Evolutionary conservation across 2,329 filamentous ascomycete genomes (phyloP).

Genomic region (Cordyceps fumosorosea): DNA sequence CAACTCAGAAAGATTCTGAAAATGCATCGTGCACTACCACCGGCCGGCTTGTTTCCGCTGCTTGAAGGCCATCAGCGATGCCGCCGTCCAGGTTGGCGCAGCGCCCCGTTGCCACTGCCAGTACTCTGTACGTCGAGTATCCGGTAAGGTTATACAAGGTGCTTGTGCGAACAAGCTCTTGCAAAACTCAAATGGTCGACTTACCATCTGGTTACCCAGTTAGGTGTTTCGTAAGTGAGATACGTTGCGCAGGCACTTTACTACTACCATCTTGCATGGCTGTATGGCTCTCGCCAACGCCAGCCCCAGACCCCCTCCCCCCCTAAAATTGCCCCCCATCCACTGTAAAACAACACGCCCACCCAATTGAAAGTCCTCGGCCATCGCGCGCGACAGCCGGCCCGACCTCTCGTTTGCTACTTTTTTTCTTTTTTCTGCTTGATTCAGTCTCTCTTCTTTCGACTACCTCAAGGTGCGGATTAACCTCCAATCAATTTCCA

Average conservation of each 20-base stretch:
- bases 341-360: neutral
- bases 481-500: neutral
- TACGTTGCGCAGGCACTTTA: too few relatives aligned
- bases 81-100: too few relatives aligned
- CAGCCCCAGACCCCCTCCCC: neutral
- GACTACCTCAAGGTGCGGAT: neutral
- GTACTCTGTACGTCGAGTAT: too few relatives aligned
- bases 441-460: neutral
- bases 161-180: too few relatives aligned
- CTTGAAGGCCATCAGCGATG: too few relatives aligned
- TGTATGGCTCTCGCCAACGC: slow-evolving; percentile 4
- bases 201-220: neutral
- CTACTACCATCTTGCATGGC: too few relatives aligned
- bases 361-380: neutral
- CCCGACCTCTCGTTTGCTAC: neutral
- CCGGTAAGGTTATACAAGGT: too few relatives aligned
- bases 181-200: neutral
- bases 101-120: too few relatives aligned
- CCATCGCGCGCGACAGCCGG: slow-evolving; percentile 8
- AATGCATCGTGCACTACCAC: too few relatives aligned
- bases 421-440: neutral
- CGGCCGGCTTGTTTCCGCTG: too few relatives aligned
- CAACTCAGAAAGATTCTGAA: too few relatives aligned
- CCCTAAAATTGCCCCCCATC: neutral
- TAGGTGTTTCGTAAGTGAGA: neutral